Conservation (phyloP, 257 asterid genomes). For the Mentha longifolia region DNA sequence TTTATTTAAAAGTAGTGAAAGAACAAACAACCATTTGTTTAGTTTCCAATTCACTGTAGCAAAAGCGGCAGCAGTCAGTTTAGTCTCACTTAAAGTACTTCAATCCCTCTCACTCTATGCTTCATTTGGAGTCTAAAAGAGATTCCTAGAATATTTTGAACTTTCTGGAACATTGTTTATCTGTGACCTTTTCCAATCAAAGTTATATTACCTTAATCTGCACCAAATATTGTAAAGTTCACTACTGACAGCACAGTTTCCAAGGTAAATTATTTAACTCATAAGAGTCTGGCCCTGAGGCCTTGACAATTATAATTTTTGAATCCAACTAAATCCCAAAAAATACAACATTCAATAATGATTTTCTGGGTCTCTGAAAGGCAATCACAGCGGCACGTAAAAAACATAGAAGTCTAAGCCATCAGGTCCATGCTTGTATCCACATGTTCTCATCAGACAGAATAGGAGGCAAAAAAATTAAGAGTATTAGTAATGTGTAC, state of each 20-base stretch:
- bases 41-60: neutral
- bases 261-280: neutral
- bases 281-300: neutral
- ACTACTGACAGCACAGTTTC: neutral
- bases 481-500: slow-evolving; percentile 24
- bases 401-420: too few species aligned
- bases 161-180: too few species aligned
- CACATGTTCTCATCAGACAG: neutral
- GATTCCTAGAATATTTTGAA: neutral
- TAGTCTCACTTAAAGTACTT: neutral
- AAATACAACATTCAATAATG: too few species aligned
- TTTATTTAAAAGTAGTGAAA: neutral
- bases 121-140: neutral
- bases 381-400: too few species aligned
- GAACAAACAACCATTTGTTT: neutral
- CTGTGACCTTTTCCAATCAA: too few species aligned
- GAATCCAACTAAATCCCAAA: too few species aligned
- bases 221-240: neutral
- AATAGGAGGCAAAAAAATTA: neutral
- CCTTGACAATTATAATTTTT: neutral
- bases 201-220: neutral
- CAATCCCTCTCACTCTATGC: neutral
- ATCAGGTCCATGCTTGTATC: too few species aligned
- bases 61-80: neutral
- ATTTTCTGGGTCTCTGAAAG: too few species aligned